These are phyloP conservation scores for Sporothrix mexicana DNA, from an alignment of 2,329 filamentous ascomycete genomes.

Conservation along the genomic window DNA sequence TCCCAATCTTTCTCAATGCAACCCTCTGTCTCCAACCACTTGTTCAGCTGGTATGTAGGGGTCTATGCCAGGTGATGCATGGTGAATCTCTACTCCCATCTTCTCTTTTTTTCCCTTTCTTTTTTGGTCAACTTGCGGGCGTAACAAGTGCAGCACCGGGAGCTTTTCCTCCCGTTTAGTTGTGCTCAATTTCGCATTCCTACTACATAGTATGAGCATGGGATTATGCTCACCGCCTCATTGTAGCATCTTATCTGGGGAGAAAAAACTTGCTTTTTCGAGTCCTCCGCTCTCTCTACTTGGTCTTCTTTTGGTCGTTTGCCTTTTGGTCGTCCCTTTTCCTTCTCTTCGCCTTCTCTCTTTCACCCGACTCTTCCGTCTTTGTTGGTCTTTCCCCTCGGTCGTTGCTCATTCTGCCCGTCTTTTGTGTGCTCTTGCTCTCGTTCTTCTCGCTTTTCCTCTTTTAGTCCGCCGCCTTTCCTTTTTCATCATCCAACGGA, in stretches of 20 bases:
- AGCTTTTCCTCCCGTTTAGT: neutral
- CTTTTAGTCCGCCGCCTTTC: neutral
- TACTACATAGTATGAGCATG: neutral
- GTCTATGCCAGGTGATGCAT: neutral
- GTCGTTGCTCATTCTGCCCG: neutral
- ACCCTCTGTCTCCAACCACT: neutral
- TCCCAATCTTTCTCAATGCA: neutral
- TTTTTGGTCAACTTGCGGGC: neutral
- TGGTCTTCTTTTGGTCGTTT: neutral
- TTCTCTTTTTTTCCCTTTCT: neutral
- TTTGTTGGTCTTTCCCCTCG: neutral
- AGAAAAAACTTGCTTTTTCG: neutral
- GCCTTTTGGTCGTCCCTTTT: neutral
- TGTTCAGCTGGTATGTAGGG: slow-evolving; percentile 1
- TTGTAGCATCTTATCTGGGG: neutral
- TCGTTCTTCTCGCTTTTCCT: neutral
- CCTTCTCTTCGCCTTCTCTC: neutral
- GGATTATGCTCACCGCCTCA: slow-evolving; percentile 1
- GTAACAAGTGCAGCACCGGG: too few species aligned
- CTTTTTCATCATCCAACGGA: neutral
- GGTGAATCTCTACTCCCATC: neutral
- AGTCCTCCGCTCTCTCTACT: neutral
- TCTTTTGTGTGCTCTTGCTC: neutral
- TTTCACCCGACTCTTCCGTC: neutral
- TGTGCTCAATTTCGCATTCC: neutral